A percentile compares a stretch with the other conserved stretches of the same genome.
Conservation (phyloP, 140 eudicot species). For the Ambrosia hybrid region DNA sequence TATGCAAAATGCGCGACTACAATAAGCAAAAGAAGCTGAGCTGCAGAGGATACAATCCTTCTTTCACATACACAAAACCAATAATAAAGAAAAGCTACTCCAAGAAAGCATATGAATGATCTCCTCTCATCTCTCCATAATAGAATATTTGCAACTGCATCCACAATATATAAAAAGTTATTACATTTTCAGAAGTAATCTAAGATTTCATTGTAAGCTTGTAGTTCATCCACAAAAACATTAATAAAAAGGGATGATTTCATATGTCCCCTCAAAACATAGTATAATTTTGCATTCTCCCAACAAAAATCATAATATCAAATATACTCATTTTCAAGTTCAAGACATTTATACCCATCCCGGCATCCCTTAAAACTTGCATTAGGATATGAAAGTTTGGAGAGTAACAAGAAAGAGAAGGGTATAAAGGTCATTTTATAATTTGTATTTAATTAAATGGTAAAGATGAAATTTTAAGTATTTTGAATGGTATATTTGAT, state of each 20-base stretch:
- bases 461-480: too few relatives aligned
- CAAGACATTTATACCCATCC: neutral
- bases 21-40: slow-evolving; percentile 59
- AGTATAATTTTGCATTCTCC: neutral
- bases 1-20: slow-evolving; percentile 43
- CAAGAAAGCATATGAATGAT: slow-evolving; percentile 65
- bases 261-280: neutral
- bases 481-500: neutral
- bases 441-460: neutral
- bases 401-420: neutral
- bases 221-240: neutral
- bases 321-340: neutral
- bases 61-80: slow-evolving; percentile 79
- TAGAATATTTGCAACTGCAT: slow-evolving; percentile 86
- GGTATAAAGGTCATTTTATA: neutral
- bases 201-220: slow-evolving; percentile 8
- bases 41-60: slow-evolving; percentile 67
- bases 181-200: slow-evolving; percentile 4
- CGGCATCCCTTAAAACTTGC: slow-evolving; percentile 2
- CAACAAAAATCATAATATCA: neutral
- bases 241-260: too few relatives aligned
- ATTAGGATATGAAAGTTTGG: neutral
- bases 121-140: slow-evolving; percentile 90
- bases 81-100: slow-evolving; percentile 51
- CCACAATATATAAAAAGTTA: slow-evolving; percentile 16